Percentiles rank a stretch among this genome's conserved stretches.
Evolutionary conservation across 768 basidiomycete genomes (phyloP).

Genomic region (Boletus edulis): DNA sequence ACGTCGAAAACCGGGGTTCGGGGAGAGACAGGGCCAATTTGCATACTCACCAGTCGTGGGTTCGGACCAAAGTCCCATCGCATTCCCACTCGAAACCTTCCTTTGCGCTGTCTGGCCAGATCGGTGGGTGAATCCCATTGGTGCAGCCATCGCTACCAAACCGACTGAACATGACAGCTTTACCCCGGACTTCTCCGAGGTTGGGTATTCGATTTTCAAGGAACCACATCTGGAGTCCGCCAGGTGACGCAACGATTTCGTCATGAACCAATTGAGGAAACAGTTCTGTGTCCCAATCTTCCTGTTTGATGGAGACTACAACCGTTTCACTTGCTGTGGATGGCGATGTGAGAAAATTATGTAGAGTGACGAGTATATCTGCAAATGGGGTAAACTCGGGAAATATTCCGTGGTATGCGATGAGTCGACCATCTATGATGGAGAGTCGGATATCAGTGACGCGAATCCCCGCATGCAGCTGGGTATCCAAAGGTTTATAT

Average conservation of each 20-base stretch:
- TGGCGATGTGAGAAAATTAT: slow-evolving; percentile 61
- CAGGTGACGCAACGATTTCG: slow-evolving; percentile 56
- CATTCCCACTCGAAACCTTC: slow-evolving; percentile 79
- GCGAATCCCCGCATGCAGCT: slow-evolving; percentile 77
- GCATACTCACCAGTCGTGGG: slow-evolving; percentile 75
- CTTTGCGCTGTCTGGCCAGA: slow-evolving; percentile 79
- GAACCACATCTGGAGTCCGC: slow-evolving; percentile 68
- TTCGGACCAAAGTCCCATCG: slow-evolving; percentile 64
- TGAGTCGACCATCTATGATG: slow-evolving; percentile 57
- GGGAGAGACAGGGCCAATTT: background rate
- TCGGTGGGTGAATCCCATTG: slow-evolving; percentile 82
- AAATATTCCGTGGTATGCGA: slow-evolving; percentile 79
- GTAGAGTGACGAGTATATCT: slow-evolving; percentile 58
- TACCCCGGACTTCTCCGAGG: slow-evolving; percentile 84
- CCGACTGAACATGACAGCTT: slow-evolving; percentile 80
- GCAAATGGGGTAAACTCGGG: slow-evolving; percentile 69
- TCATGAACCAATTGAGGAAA: slow-evolving; percentile 69
- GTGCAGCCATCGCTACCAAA: slow-evolving; percentile 67
- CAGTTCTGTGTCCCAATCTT: slow-evolving; percentile 52
- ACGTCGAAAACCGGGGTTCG: background rate
- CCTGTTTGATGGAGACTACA: slow-evolving; percentile 88
- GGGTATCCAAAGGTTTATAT: slow-evolving; percentile 54
- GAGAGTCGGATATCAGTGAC: slow-evolving; percentile 80
- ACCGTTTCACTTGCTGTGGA: slow-evolving; percentile 66
- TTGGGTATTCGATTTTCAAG: slow-evolving; percentile 76